These are phyloP conservation scores for Teratosphaeria epicoccoides DNA, from an alignment of 2,329 filamentous ascomycete species.

Conservation along the genomic window DNA sequence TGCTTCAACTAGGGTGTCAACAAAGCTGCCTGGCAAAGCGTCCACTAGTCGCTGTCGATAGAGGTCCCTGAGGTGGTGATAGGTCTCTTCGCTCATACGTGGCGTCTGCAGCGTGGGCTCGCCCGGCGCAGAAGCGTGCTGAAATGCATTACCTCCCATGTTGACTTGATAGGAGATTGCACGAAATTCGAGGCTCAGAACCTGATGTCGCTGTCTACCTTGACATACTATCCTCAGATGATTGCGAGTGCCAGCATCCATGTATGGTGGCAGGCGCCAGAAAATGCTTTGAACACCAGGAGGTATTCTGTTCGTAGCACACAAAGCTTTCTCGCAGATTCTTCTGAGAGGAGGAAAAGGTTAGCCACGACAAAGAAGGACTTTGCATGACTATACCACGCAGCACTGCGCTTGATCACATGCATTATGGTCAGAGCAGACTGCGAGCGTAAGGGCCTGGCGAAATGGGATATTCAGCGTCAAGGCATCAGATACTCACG, in stretches of 20 bases:
- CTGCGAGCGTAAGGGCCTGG: too few relatives aligned
- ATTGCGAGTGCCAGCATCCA: too few relatives aligned
- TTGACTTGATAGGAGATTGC: neutral
- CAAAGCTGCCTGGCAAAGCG: constrained; percentile 40
- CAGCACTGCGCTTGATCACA: neutral
- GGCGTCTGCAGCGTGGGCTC: constrained; percentile 46
- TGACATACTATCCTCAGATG: too few relatives aligned
- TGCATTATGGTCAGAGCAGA: neutral
- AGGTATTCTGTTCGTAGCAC: neutral
- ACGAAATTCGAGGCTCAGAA: neutral
- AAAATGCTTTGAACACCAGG: too few relatives aligned
- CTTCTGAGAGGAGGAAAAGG: neutral
- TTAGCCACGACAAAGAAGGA: neutral
- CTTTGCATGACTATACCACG: neutral
- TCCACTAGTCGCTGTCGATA: constrained; percentile 38
- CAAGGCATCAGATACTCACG: too few relatives aligned
- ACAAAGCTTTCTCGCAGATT: neutral
- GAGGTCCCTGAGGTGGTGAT: constrained; percentile 40
- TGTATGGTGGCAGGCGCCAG: neutral
- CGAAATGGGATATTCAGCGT: too few relatives aligned
- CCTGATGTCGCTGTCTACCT: too few relatives aligned
- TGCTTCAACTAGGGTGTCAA: constrained; percentile 54
- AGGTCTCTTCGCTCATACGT: constrained; percentile 52
- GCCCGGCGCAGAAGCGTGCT: constrained; percentile 30
- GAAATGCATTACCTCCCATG: constrained; percentile 60